Evolutionary conservation across 257 asterid genomes (phyloP), one percentile per base, ranked within the genome.

Genomic region (Prunella vulgaris): DNA sequence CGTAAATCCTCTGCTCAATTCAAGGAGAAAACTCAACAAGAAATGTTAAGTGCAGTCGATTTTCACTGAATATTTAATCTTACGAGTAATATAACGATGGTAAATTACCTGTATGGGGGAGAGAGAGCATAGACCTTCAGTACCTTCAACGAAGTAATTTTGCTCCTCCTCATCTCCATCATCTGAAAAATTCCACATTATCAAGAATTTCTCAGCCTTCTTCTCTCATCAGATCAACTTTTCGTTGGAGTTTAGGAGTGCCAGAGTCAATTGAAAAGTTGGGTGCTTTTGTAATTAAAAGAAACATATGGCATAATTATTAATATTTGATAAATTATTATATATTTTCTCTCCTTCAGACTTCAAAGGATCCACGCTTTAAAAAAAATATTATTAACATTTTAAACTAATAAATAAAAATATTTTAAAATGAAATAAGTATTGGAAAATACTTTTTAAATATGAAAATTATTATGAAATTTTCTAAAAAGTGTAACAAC

Each of bases 1-100:
- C 99, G 72, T 93, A 93, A 22, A 88, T 60, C 76, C 99, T 88
- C 99, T 93, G 96, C 79, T 21, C 84, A 76, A 68, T 62, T 53
- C 73, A 44, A 12, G 46, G 46, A 38, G 14, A 38, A 38, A 22
- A 51, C n/a, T n/a, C 27, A 22, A 20, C 7, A 72, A 48, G 1
- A 14, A 20, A 48, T 24, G 37, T 52, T 51, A 64, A 65, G 72
- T 71, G 57, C 24, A 51, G 69, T 13, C 52, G 69, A 24, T 71
- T 76, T 68, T 44, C 21, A 27, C 66, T 21, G 28, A 65, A 71
- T 7, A 49, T 24, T 69, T 15, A 20, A 80, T 66, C 44, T 22
- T 53, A 56, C 60, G 60, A 64, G 24, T 20, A 51, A 73, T 13
- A 24, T 18, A 32, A 33, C n/a, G 38, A 67, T 32, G 32, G 65